Conservation (phyloP, 108 stramenopile genomes). For the Cylindrotheca closterium region DNA sequence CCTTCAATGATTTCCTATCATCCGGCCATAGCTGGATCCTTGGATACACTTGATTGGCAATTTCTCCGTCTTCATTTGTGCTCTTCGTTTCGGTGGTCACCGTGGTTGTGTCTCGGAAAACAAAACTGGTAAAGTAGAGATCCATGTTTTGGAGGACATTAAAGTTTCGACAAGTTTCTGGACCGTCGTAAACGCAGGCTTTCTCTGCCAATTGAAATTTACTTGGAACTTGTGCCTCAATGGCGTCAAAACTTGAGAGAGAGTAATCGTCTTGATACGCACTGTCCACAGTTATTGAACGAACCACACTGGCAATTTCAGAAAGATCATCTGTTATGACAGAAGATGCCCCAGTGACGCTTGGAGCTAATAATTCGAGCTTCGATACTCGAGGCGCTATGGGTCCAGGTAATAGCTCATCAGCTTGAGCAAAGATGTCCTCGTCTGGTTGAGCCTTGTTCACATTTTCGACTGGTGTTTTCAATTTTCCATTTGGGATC, state of each 20-base stretch:
- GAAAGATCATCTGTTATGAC: background rate
- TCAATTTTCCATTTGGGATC: constrained; percentile 32
- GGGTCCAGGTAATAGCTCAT: constrained; percentile 7
- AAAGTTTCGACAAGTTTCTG: constrained; percentile 38
- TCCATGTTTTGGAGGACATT: constrained; percentile 60
- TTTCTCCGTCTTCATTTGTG: constrained; percentile 33
- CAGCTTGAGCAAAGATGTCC: background rate
- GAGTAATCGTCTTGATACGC: constrained; percentile 38
- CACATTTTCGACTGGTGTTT: background rate
- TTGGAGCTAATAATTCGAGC: background rate
- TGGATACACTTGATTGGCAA: constrained; percentile 23
- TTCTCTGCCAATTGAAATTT: constrained; percentile 59
- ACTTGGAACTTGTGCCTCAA: constrained; percentile 10
- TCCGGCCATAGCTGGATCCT: constrained; percentile 46
- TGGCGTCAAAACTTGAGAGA: constrained; percentile 36
- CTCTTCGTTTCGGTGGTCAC: constrained; percentile 11
- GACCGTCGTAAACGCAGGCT: constrained; percentile 61
- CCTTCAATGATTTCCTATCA: constrained; percentile 29
- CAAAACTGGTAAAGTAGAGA: constrained; percentile 66
- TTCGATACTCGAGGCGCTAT: background rate
- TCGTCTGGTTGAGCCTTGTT: background rate
- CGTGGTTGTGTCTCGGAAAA: constrained; percentile 42
- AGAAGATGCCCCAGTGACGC: background rate
- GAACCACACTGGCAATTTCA: background rate
- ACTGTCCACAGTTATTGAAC: constrained; percentile 1